These are phyloP conservation scores for Globisporangium barbulae DNA, from an alignment of 352 stramenopile species.

Conservation along the genomic window DNA sequence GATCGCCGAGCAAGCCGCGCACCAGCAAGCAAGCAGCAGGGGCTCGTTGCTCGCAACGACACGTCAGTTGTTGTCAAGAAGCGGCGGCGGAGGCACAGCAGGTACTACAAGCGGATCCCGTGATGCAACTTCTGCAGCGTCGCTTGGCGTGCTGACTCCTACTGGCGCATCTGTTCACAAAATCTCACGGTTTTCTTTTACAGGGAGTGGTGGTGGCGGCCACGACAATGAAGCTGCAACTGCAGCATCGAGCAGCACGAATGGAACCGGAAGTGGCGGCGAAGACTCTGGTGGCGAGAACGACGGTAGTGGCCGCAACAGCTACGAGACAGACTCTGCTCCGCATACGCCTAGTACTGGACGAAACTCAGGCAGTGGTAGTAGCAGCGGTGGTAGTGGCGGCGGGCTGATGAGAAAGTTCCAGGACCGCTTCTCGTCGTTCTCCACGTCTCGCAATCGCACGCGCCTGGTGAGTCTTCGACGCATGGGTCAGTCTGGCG, in stretches of 20 bases:
- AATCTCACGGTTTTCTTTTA: conserved; percentile 38
- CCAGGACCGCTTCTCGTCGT: conserved; percentile 57
- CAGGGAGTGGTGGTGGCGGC: conserved; percentile 12
- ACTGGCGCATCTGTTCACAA: conserved; percentile 57
- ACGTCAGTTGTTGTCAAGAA: conserved; percentile 58
- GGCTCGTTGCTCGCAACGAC: conserved; percentile 71
- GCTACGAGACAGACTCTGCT: conserved; percentile 1
- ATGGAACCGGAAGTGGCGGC: conserved; percentile 24
- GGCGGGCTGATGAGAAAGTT: conserved; percentile 82
- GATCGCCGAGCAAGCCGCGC: conserved; percentile 75
- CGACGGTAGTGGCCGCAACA: conserved; percentile 4
- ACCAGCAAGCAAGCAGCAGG: conserved; percentile 60
- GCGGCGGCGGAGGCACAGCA: conserved; percentile 18
- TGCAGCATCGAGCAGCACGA: not conserved
- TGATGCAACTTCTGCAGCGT: conserved; percentile 25
- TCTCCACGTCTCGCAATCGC: conserved; percentile 50
- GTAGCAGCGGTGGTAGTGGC: conserved; percentile 15
- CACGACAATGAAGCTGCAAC: conserved; percentile 21
- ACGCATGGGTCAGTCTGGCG: conserved; percentile 63
- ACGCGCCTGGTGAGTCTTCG: conserved; percentile 56
- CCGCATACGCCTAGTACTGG: conserved; percentile 7
- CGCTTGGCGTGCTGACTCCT: conserved; percentile 42
- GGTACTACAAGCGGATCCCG: conserved; percentile 18
- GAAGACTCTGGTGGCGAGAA: conserved; percentile 35
- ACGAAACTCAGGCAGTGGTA: conserved; percentile 20